Evolutionary conservation across 192 early-diverging fungal genomes (phyloP).

Genomic region (Podila clonocystis): DNA sequence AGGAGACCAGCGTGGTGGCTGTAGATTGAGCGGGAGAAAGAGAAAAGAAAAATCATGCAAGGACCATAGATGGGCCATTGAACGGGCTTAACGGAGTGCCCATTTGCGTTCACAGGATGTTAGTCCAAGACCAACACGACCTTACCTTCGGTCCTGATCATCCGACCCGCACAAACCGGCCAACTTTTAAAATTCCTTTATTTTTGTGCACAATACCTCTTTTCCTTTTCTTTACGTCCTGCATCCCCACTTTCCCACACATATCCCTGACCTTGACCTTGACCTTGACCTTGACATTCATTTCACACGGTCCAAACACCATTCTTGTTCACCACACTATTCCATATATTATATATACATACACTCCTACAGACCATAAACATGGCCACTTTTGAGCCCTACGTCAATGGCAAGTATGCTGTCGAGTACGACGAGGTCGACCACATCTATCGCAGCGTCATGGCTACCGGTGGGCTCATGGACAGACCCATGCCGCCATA

Average conservation of each 20-base stretch:
- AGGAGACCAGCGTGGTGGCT: too few relatives aligned
- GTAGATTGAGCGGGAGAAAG: too few relatives aligned
- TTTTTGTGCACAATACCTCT: neutral
- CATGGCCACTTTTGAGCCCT: constrained; percentile 5
- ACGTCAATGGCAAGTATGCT: constrained; percentile 29
- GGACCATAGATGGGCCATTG: too few relatives aligned
- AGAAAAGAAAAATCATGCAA: too few relatives aligned
- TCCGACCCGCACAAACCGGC: too few relatives aligned
- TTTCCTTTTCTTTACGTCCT: neutral
- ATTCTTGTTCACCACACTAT: neutral
- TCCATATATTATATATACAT: neutral
- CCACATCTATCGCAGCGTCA: constrained; percentile 52
- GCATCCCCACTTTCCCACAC: neutral
- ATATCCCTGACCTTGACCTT: neutral
- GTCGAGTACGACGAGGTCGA: constrained; percentile 54
- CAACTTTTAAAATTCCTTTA: neutral
- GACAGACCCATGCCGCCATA: constrained; percentile 40
- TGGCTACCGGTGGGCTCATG: constrained; percentile 47
- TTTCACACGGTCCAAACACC: neutral
- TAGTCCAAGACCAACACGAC: too few relatives aligned
- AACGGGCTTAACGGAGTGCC: too few relatives aligned
- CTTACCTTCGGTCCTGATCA: too few relatives aligned
- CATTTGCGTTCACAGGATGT: too few relatives aligned
- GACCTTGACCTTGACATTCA: too few relatives aligned
- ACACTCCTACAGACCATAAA: neutral